phyloP scores from a whole-genome alignment of 164 flowering plant genomes.

The Vitis rupestris region DNA sequence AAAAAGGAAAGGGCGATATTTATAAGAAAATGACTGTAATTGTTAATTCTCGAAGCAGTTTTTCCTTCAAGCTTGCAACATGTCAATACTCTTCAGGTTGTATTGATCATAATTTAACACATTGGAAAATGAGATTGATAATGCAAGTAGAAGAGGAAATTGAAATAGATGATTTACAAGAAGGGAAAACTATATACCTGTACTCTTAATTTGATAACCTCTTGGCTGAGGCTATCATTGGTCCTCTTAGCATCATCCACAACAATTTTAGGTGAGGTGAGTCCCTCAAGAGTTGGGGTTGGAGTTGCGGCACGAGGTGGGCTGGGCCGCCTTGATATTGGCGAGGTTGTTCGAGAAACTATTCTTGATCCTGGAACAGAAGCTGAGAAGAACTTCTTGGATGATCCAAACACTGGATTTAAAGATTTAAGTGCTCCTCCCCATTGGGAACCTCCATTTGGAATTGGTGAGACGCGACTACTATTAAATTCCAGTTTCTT shows the following conservation, averaged over 20 bases:
- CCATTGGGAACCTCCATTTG: slow-evolving; percentile 84
- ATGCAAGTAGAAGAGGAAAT: neutral
- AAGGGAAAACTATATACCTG: slow-evolving; percentile 48
- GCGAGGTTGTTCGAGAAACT: slow-evolving; percentile 96
- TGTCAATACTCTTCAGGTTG: too few relatives aligned
- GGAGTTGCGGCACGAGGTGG: slow-evolving; percentile 99
- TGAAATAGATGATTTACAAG: neutral
- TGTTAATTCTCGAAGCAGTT: neutral
- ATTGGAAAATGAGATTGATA: neutral
- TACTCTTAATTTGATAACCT: slow-evolving; percentile 70
- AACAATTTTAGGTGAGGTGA: slow-evolving; percentile 72
- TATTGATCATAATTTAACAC: too few relatives aligned
- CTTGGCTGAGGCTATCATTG: slow-evolving; percentile 76
- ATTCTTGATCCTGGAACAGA: slow-evolving; percentile 99
- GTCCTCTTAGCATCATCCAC: slow-evolving; percentile 72
- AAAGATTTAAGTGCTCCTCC: slow-evolving; percentile 81
- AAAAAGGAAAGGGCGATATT: neutral
- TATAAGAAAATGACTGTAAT: neutral
- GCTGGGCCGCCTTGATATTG: slow-evolving; percentile 89
- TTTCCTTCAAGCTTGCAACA: too few relatives aligned
- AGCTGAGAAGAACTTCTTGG: slow-evolving; percentile 95
- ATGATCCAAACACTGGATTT: slow-evolving; percentile 92
- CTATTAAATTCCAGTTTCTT: slow-evolving; percentile 88
- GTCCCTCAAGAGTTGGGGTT: slow-evolving; percentile 87
- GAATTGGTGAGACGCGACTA: slow-evolving; percentile 89